phyloP scores from a whole-genome alignment of 352 stramenopile genomes.

The Phytophthora capsici region DNA sequence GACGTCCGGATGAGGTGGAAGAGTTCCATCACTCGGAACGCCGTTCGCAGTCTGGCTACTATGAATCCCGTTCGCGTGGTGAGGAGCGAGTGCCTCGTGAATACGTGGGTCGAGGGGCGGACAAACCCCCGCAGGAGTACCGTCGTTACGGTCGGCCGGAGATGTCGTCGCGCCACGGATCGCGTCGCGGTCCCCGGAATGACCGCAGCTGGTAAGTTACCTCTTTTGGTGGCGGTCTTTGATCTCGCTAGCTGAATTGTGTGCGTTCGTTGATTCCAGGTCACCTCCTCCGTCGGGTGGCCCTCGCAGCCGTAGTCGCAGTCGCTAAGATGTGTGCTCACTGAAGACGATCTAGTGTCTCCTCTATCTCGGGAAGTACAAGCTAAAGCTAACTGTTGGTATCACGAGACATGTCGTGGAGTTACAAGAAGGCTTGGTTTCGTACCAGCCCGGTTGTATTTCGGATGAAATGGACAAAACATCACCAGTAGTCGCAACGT shows the following conservation, averaged over 20 bases:
- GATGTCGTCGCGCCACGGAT: slow-evolving; percentile 34
- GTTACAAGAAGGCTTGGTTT: slow-evolving; percentile 20
- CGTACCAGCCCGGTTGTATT: slow-evolving; percentile 27
- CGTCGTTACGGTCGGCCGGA: slow-evolving; percentile 37
- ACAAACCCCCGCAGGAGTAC: slow-evolving; percentile 31
- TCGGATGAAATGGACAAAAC: slow-evolving; percentile 36
- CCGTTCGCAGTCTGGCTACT: slow-evolving; percentile 21
- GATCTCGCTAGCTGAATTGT: slow-evolving; percentile 8
- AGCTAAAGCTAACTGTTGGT: slow-evolving; percentile 9
- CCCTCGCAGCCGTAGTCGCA: slow-evolving; percentile 39
- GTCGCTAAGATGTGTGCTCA: slow-evolving; percentile 28
- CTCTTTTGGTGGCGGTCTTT: background rate
- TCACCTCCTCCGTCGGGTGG: slow-evolving; percentile 29
- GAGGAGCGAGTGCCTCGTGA: slow-evolving; percentile 31
- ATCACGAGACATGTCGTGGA: slow-evolving; percentile 20
- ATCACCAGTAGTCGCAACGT: slow-evolving; percentile 23
- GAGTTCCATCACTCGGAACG: slow-evolving; percentile 27
- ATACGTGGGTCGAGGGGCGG: slow-evolving; percentile 27
- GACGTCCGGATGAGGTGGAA: slow-evolving; percentile 21
- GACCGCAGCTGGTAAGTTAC: slow-evolving; percentile 39
- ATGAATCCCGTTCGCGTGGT: slow-evolving; percentile 21
- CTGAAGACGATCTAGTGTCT: background rate
- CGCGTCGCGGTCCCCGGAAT: slow-evolving; percentile 30
- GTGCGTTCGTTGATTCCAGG: slow-evolving; percentile 7
- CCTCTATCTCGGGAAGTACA: slow-evolving; percentile 5